These are phyloP conservation scores for Starmera quercuum DNA, from an alignment of 805 yeast species.

Conservation along the genomic window DNA sequence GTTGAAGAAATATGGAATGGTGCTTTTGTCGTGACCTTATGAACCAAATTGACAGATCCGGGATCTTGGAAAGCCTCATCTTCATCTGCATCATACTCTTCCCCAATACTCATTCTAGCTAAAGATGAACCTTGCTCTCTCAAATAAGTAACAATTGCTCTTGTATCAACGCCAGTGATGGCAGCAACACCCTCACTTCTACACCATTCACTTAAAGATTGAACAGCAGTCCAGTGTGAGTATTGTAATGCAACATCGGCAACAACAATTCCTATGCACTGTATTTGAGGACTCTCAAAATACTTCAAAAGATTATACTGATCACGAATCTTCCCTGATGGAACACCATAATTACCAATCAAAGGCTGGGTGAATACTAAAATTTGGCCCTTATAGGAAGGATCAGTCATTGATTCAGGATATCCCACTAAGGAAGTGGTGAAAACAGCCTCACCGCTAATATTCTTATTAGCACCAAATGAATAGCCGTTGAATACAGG, in stretches of 20 bases:
- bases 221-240: slow-evolving; percentile 99
- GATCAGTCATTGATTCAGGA: slow-evolving; percentile 99
- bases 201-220: slow-evolving; percentile 93
- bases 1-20: slow-evolving; percentile 82
- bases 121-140: slow-evolving; percentile 95
- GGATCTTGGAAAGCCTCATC: slow-evolving; percentile 91
- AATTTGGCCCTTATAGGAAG: slow-evolving; percentile 95
- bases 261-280: slow-evolving; percentile 94
- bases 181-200: slow-evolving; percentile 94
- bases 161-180: slow-evolving; percentile 94
- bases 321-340: slow-evolving; percentile 74
- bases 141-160: slow-evolving; percentile 84
- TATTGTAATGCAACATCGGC: slow-evolving; percentile 92
- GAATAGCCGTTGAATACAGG: slow-evolving; percentile 91
- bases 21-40: slow-evolving; percentile 88
- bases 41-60: slow-evolving; percentile 80
- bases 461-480: slow-evolving; percentile 89
- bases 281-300: slow-evolving; percentile 86
- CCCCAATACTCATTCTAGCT: slow-evolving; percentile 85
- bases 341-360: slow-evolving; percentile 98
- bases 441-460: slow-evolving; percentile 96
- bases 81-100: slow-evolving; percentile 85
- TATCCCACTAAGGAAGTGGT: slow-evolving; percentile 97
- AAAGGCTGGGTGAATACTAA: slow-evolving; percentile 95
- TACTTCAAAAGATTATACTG: slow-evolving; percentile 79